Evolutionary conservation across 106 monocot genomes (phyloP).

Genomic region (Acorus calamus): DNA sequence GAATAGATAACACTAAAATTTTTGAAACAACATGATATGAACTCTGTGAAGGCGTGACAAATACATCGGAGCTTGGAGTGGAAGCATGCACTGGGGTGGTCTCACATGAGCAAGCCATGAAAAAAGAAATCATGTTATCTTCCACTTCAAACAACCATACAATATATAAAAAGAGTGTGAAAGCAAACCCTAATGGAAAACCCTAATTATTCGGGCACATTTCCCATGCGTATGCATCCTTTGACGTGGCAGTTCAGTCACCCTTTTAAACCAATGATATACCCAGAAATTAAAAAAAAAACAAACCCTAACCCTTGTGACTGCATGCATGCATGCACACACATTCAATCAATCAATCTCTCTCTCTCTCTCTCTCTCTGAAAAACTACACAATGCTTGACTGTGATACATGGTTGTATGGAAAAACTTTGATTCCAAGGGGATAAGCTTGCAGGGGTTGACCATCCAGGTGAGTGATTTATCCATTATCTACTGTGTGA

Average conservation of each 20-base stretch:
- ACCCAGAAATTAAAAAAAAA: neutral
- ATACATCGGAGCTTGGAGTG: too few species aligned
- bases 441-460: constrained; percentile 5
- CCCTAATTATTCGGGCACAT: neutral
- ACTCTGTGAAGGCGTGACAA: too few species aligned
- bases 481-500: neutral
- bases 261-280: neutral
- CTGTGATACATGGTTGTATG: neutral
- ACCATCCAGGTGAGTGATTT: neutral
- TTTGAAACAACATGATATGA: too few species aligned
- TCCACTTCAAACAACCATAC: constrained; percentile 6
- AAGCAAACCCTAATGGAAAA: neutral
- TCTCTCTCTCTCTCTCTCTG: constrained; percentile 2
- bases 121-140: constrained; percentile 8
- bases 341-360: neutral
- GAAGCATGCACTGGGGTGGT: too few species aligned
- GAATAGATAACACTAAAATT: too few species aligned
- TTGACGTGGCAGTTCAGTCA: constrained; percentile 15
- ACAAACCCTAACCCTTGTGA: neutral
- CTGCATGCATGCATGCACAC: too few species aligned
- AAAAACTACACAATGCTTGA: neutral
- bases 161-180: neutral
- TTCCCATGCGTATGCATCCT: neutral
- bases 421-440: neutral
- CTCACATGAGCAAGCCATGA: constrained; percentile 8